Base-by-base conservation (phyloP, 2,329 filamentous ascomycete genomes). In the Bertia moriformis region DNA sequence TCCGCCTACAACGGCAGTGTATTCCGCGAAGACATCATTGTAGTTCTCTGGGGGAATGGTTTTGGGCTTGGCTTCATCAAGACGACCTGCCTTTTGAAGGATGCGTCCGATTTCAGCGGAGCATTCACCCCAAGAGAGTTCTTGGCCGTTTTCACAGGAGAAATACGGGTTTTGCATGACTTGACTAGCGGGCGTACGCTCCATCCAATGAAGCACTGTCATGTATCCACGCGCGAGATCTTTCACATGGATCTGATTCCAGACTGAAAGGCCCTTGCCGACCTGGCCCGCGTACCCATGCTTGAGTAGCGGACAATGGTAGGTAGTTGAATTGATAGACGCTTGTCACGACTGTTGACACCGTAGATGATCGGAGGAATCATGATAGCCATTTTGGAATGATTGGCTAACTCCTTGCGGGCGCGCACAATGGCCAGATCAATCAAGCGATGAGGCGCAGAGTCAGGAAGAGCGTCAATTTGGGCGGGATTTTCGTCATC, bases 331-430 rank as follows among this genome's bases (percentile, higher is more conserved):
- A 68, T 67, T 0, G 62, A 57, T 2, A 67, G 52, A 0, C 65
- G 56, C 3, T 49, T 48, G 44, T 66, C 55, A 7, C 43, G 44
- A 0, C 49, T 49, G 43, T 60, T 60, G 44, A 56, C 49, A 14
- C 65, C 65, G 44, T 67, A 66, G 43, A 69, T 64, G 18, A 61
- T 42, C 0, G 65, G 63, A 1, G 62, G 65, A 10, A 66, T 59
- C 52, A 69, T 59, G 46, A 69, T 64, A 22, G 59, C 59, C 4
- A 68, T 46, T 44, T 65, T 66, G n/a, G 62, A 62, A 39, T 56
- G 54, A 12, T 49, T 48, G 3, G 54, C 54, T 2, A 66, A 45
- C 36, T 57, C 49, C 41, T 57, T 50, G 19, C 53, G 48, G 3
- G 51, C 54, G 15, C 48, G 48, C 13, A 65, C 39, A 44, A 68